Percentiles rank a stretch among this genome's conserved stretches.
phyloP scores from a whole-genome alignment of 768 basidiomycete species.

The Rhizopogon sp. region DNA sequence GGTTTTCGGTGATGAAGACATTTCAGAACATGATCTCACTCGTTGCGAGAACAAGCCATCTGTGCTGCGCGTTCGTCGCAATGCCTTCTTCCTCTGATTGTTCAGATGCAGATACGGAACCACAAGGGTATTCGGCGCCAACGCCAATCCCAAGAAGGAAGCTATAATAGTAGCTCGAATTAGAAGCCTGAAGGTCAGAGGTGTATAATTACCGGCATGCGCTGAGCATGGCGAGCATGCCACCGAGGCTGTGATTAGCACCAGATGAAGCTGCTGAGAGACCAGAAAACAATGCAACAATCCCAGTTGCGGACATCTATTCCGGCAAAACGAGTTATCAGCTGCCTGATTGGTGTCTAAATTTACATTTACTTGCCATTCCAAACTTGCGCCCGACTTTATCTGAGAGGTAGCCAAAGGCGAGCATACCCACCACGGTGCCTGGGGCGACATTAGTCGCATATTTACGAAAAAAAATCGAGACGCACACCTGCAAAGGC shows the following conservation, averaged over 20 bases:
- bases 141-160: slow-evolving; percentile 88
- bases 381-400: slow-evolving; percentile 85
- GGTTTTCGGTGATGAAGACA: neutral
- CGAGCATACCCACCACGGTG: slow-evolving; percentile 80
- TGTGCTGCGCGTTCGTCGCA: slow-evolving; percentile 73
- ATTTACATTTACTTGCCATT: slow-evolving; percentile 53
- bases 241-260: slow-evolving; percentile 62
- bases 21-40: slow-evolving; percentile 42
- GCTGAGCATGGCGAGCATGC: slow-evolving; percentile 72
- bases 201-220: slow-evolving; percentile 57
- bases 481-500: slow-evolving; percentile 78
- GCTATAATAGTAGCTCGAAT: slow-evolving; percentile 29
- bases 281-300: slow-evolving; percentile 79
- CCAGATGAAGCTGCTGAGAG: slow-evolving; percentile 83
- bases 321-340: slow-evolving; percentile 12
- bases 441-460: slow-evolving; percentile 70
- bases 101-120: slow-evolving; percentile 84
- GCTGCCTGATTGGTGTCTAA: neutral
- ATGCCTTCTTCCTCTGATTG: slow-evolving; percentile 83
- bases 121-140: slow-evolving; percentile 88
- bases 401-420: slow-evolving; percentile 80
- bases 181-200: neutral
- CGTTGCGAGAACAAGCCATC: slow-evolving; percentile 85
- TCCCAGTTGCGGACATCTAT: slow-evolving; percentile 77
- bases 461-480: slow-evolving; percentile 62